These are phyloP conservation scores for Purpureocillium takamizusanense DNA, from an alignment of 2,329 filamentous ascomycete species.

Conservation along the genomic window DNA sequence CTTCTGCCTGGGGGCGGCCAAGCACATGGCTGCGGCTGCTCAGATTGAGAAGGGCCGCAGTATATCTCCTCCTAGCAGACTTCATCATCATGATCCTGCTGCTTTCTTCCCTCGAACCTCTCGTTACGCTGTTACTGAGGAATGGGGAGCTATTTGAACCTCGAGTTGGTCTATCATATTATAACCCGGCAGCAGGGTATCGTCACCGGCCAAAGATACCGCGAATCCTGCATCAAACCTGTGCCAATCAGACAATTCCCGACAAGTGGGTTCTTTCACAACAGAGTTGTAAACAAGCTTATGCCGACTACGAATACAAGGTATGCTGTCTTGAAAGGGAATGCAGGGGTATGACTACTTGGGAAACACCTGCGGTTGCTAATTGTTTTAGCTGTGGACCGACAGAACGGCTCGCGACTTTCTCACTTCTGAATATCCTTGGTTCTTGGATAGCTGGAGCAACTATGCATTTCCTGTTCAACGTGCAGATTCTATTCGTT, in stretches of 20 bases:
- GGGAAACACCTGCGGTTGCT: neutral
- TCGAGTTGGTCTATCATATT: no score
- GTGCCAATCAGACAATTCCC: conserved; percentile 60
- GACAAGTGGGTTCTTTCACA: conserved; percentile 57
- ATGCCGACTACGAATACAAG: conserved; percentile 67
- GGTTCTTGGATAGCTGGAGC: conserved; percentile 63
- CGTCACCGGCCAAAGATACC: conserved; percentile 36
- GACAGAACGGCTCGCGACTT: conserved; percentile 58
- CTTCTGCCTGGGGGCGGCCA: no score
- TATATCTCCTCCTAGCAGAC: no score
- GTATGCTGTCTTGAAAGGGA: conserved; percentile 23
- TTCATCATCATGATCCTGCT: no score
- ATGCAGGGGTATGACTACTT: neutral
- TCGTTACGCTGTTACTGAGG: no score
- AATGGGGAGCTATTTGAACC: no score
- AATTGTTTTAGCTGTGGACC: conserved; percentile 54
- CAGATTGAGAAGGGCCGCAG: no score
- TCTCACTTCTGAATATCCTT: conserved; percentile 59
- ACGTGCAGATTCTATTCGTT: conserved; percentile 63
- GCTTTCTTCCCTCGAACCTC: no score
- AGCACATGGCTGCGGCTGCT: no score
- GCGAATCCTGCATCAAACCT: conserved; percentile 70
- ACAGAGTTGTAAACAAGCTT: conserved; percentile 56
- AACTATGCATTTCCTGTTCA: conserved; percentile 63
- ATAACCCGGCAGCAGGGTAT: no score